A percentile compares a stretch with the other conserved stretches of the same genome.
Evolutionary conservation across 2,329 filamentous ascomycete species (phyloP).

Genomic region (Coccinonectria pachysandricola): DNA sequence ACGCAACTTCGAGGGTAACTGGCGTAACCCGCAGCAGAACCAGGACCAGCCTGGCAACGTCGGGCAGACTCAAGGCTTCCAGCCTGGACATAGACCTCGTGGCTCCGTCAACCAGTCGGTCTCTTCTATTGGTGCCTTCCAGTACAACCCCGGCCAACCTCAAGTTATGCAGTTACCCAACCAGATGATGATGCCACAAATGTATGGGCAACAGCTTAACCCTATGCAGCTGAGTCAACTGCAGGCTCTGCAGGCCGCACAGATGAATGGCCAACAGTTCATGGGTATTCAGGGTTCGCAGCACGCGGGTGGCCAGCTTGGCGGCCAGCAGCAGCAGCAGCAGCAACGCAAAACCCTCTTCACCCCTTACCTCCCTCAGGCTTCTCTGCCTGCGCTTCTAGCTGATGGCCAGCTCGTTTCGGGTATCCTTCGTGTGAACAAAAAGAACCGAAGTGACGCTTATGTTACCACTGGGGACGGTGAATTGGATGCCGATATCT

Average conservation of each 20-base stretch:
- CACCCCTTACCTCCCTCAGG: constrained; percentile 93
- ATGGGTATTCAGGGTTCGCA: constrained; percentile 60
- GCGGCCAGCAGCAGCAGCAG: constrained; percentile 62
- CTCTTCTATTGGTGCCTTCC: constrained; percentile 73
- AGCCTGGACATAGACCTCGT: constrained; percentile 81
- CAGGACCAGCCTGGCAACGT: constrained; percentile 44
- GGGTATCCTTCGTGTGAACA: constrained; percentile 95
- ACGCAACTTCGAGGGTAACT: constrained; percentile 95
- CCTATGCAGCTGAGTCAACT: constrained; percentile 82
- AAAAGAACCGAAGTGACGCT: constrained; percentile 97
- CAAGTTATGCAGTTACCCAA: constrained; percentile 80
- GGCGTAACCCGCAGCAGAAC: constrained; percentile 67
- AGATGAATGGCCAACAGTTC: constrained; percentile 68
- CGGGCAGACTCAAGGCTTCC: constrained; percentile 63
- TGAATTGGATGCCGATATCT: constrained; percentile 89
- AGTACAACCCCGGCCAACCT: constrained; percentile 71
- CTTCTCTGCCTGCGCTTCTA: constrained; percentile 80
- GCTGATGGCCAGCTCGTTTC: constrained; percentile 90
- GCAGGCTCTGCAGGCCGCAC: constrained; percentile 82
- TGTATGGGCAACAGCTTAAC: constrained; percentile 84
- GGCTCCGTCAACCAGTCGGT: constrained; percentile 81
- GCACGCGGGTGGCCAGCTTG: constrained; percentile 56
- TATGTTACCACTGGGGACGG: constrained; percentile 91
- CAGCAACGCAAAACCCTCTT: constrained; percentile 97
- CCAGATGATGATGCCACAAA: constrained; percentile 75